Evolutionary conservation across 371 early-diverging fungal genomes (phyloP), one percentile per base, ranked within the genome.

Genomic region (Actinomortierella wolfii): DNA sequence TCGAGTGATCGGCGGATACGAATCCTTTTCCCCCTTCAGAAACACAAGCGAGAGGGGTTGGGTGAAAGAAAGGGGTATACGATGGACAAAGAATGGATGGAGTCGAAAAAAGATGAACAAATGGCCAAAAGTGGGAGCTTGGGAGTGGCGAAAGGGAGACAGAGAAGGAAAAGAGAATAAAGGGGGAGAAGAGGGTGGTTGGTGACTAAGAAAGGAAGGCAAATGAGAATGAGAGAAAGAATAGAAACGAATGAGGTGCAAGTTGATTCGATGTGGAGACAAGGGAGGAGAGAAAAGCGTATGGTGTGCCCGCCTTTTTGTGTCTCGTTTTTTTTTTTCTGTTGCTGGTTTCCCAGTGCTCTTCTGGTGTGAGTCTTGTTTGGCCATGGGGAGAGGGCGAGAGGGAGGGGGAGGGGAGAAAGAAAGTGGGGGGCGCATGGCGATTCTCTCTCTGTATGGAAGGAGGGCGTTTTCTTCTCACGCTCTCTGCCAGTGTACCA

Each of bases 91-190:
- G 34, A 34, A 45, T 34, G 34, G 34, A 34, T 34, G 34, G 34
- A 34, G 34, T 4, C 4, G 34, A 34, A 34, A 34, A 34, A 11
- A 11, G 34, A 20, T 34, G 34, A 11, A 34, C 34, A 34, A 34
- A 6, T 29, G 40, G 54, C 24, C 14, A 44, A 56, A 23, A 28
- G 18, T 9, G 28, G 11, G 14, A 6, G 2, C 7, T 17, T 25
- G 41, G 43, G 49, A 14, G 64, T 28, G 52, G 50, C 45, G 57
- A 51, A 23, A 42, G 41, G 42, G 54, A 34, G 54, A 34, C 20
- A n/a, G 53, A 45, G 20, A 20, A 20, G 11, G 28, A 46, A 18
- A 56, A 23, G 50, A 25, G 23, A 20, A 14, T 21, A 51, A 44
- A 56, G 20, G 20, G 42, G 41, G 34, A n/a, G 56, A 17, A 28